Evolutionary conservation across 2,329 filamentous ascomycete genomes (phyloP).

Genomic region (Neoarthrinium moseri): DNA sequence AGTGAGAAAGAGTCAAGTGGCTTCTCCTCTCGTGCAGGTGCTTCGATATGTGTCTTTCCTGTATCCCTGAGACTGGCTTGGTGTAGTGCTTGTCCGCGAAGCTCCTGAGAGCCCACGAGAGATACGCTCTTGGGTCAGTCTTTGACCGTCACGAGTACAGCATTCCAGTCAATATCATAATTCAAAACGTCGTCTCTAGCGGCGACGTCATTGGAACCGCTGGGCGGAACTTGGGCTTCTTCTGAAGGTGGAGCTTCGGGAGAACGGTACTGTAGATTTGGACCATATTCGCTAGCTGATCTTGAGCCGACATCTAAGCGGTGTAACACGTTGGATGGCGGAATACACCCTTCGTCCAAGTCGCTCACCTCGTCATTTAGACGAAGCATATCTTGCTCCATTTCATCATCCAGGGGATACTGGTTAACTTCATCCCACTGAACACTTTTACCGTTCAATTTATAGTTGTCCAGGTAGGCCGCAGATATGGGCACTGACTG

Average conservation of each 20-base stretch:
- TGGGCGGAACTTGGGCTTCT: too few relatives aligned
- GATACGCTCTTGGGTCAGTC: conserved; percentile 13
- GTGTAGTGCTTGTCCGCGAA: too few relatives aligned
- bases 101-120: background rate
- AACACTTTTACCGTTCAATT: background rate
- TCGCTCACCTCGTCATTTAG: conserved; percentile 13
- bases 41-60: too few relatives aligned
- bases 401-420: conserved; percentile 22
- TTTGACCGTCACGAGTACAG: conserved; percentile 21
- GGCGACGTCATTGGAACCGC: too few relatives aligned
- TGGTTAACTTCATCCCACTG: conserved; percentile 13
- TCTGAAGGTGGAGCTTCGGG: conserved; percentile 14
- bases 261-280: conserved; percentile 33
- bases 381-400: conserved; percentile 23
- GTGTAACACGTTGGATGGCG: conserved; percentile 32
- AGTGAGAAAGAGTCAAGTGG: conserved; percentile 48
- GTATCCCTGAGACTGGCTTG: too few relatives aligned
- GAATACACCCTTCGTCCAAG: conserved; percentile 19
- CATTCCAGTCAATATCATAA: conserved; percentile 40
- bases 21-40: too few relatives aligned
- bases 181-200: conserved; percentile 29
- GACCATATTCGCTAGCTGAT: conserved; percentile 33
- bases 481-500: background rate
- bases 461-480: background rate
- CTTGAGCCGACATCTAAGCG: conserved; percentile 31